Conservation (phyloP, 352 stramenopile genomes). For the Pythium scleroteichum region DNA sequence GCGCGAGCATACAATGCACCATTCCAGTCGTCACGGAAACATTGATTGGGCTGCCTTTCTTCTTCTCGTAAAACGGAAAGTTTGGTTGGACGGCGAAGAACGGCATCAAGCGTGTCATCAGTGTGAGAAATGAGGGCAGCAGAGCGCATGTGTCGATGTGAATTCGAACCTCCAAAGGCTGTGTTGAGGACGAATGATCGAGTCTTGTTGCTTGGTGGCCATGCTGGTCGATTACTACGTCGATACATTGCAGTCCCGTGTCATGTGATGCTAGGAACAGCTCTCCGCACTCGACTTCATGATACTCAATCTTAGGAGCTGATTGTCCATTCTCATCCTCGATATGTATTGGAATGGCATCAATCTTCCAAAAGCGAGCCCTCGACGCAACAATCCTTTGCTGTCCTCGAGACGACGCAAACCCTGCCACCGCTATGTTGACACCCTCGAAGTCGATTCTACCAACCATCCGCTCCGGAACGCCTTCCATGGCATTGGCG, state of each 20-base stretch:
- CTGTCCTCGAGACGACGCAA: constrained; percentile 55
- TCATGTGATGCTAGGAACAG: constrained; percentile 30
- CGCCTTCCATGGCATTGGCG: constrained; percentile 18
- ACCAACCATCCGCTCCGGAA: constrained; percentile 37
- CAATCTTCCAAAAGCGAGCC: constrained; percentile 51
- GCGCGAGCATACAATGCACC: constrained; percentile 55
- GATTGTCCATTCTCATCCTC: not conserved
- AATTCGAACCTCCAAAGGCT: constrained; percentile 49
- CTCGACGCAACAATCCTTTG: constrained; percentile 41
- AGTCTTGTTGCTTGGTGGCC: not conserved
- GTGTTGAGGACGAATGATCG: not conserved
- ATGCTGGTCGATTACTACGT: constrained; percentile 52
- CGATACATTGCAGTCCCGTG: constrained; percentile 25
- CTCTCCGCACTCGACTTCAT: constrained; percentile 38
- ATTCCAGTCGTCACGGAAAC: constrained; percentile 68
- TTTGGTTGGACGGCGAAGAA: constrained; percentile 50
- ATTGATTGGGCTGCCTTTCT: constrained; percentile 32
- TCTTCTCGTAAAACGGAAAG: constrained; percentile 37
- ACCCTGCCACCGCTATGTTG: constrained; percentile 39
- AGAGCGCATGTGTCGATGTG: constrained; percentile 65
- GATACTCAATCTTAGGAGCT: not conserved
- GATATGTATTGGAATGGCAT: constrained; percentile 21
- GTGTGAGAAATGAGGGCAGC: constrained; percentile 46
- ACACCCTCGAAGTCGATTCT: constrained; percentile 45
- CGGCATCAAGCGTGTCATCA: constrained; percentile 45